Evolutionary conservation across 352 stramenopile genomes (phyloP).

Genomic region (Globisporangium camurandrum): DNA sequence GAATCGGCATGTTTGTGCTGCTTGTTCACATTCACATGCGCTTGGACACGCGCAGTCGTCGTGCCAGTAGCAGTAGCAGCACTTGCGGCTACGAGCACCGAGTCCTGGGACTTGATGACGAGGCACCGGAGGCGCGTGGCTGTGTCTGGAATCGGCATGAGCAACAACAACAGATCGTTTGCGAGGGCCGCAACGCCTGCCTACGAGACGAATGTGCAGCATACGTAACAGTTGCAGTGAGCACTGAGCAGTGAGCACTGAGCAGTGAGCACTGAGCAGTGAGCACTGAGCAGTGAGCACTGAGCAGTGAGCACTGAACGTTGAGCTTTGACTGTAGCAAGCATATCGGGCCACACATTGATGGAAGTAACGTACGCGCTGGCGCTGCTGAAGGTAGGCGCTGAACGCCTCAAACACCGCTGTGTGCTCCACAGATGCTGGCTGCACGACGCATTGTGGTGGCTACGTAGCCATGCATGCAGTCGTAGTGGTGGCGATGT

Average conservation of each 20-base stretch:
- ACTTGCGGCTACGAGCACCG: background rate
- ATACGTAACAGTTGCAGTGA: background rate
- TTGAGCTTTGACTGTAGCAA: background rate
- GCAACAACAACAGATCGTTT: constrained; percentile 35
- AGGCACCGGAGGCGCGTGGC: constrained; percentile 40
- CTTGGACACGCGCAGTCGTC: constrained; percentile 1
- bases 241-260: background rate
- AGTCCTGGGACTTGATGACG: constrained; percentile 34
- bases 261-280: background rate
- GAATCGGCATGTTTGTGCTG: background rate
- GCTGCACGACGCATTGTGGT: constrained; percentile 37
- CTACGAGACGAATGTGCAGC: constrained; percentile 16
- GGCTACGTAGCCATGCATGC: constrained; percentile 22
- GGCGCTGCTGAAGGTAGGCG: constrained; percentile 39
- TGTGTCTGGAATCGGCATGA: constrained; percentile 35
- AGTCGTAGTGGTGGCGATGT: background rate
- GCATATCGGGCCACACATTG: constrained; percentile 33
- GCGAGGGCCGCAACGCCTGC: constrained; percentile 48
- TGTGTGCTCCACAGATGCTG: constrained; percentile 14
- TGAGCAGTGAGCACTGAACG: background rate
- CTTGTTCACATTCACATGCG: background rate
- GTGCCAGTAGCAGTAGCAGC: background rate
- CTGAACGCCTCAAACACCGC: constrained; percentile 37
- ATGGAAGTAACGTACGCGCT: constrained; percentile 53
- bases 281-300: background rate